These are phyloP conservation scores for Pyronema domesticum DNA, from an alignment of 495 filamentous ascomycete species.

Conservation along the genomic window DNA sequence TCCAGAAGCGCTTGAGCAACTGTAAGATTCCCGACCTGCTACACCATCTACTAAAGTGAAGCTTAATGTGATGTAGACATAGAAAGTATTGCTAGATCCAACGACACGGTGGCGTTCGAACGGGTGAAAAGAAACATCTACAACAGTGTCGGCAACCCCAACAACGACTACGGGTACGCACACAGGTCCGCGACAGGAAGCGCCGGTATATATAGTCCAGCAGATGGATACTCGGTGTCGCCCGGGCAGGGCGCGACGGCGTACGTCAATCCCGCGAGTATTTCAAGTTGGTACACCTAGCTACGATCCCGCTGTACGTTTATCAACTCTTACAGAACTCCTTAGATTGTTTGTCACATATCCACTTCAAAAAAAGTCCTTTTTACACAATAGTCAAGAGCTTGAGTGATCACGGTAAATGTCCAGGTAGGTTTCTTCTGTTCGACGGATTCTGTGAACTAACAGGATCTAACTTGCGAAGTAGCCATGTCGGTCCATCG, in stretches of 20 bases:
- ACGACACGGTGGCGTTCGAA: constrained; percentile 26
- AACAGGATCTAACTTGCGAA: constrained; percentile 1
- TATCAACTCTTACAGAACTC: not conserved
- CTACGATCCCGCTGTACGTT: no score
- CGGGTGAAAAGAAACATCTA: constrained; percentile 16
- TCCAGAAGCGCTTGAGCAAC: constrained; percentile 57
- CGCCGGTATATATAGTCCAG: not conserved
- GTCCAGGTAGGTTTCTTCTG: constrained; percentile 41
- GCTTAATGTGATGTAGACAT: constrained; percentile 15
- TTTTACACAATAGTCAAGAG: constrained; percentile 49
- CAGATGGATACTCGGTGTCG: not conserved
- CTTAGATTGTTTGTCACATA: constrained; percentile 9
- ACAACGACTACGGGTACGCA: constrained; percentile 3
- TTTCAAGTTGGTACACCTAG: not conserved
- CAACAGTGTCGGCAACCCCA: constrained; percentile 23
- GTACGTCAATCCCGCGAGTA: not conserved
- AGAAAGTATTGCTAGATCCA: constrained; percentile 18
- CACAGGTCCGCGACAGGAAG: not conserved
- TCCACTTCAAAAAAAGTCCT: constrained; percentile 56
- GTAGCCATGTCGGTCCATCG: constrained; percentile 43
- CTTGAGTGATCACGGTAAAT: constrained; percentile 44
- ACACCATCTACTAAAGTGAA: constrained; percentile 1
- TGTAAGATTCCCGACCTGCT: constrained; percentile 37
- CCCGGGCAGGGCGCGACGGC: not conserved
- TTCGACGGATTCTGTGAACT: not conserved